Conservation (phyloP, 495 filamentous ascomycete genomes). For the Niebla homalea region DNA sequence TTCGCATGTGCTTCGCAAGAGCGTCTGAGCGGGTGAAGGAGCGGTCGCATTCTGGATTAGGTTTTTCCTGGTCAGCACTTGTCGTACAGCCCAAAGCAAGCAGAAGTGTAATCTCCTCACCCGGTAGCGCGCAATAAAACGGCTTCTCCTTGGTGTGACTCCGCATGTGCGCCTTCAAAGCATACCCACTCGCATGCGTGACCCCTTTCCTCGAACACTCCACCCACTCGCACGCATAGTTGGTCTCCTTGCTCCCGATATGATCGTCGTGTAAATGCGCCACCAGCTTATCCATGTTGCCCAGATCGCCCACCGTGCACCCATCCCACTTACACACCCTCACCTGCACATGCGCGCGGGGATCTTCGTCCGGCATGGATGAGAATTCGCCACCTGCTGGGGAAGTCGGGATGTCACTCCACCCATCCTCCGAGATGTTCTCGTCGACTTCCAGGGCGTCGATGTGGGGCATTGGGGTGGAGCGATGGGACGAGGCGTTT, state of each 20-base stretch:
- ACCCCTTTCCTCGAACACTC: constrained; percentile 78
- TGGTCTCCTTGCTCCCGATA: constrained; percentile 68
- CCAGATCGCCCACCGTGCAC: constrained; percentile 64
- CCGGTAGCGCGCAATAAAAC: constrained; percentile 88
- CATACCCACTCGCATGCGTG: constrained; percentile 89
- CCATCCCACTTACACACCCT: constrained; percentile 82
- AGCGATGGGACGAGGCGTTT: constrained; percentile 32
- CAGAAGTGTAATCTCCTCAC: constrained; percentile 31
- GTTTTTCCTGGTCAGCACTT: neutral
- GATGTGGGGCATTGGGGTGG: constrained; percentile 29
- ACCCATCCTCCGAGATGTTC: constrained; percentile 78
- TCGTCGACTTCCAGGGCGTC: constrained; percentile 28
- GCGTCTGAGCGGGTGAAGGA: constrained; percentile 95
- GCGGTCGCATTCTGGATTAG: constrained; percentile 80
- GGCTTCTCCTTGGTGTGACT: constrained; percentile 97
- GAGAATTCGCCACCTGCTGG: constrained; percentile 30
- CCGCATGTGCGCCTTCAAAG: constrained; percentile 89
- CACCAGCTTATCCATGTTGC: constrained; percentile 89
- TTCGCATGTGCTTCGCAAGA: constrained; percentile 95
- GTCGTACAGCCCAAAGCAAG: neutral
- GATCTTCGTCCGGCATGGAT: constrained; percentile 58
- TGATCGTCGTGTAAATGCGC: constrained; percentile 88
- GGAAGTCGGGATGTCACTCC: constrained; percentile 55
- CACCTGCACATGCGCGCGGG: constrained; percentile 61
- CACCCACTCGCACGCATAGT: constrained; percentile 89